phyloP scores from a whole-genome alignment of 2,329 filamentous ascomycete genomes.

The Clarireedia monteithiana region DNA sequence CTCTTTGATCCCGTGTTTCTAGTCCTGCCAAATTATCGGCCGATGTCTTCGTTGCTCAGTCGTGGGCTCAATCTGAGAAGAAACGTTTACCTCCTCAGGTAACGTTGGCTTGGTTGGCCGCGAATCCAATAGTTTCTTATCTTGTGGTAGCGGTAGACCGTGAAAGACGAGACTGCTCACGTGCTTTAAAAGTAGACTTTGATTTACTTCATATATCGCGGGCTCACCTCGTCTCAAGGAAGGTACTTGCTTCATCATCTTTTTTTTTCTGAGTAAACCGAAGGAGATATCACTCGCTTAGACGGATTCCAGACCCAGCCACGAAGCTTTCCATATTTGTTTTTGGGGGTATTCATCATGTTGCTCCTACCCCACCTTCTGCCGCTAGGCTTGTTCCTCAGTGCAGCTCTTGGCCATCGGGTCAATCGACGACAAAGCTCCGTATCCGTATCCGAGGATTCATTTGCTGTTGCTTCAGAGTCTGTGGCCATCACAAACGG shows the following conservation, averaged over 20 bases:
- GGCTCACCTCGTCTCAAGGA: not conserved
- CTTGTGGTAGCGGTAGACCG: not conserved
- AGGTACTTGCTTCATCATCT: not conserved
- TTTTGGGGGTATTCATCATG: not conserved
- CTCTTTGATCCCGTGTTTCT: not conserved
- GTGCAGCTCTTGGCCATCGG: slow-evolving; percentile 8
- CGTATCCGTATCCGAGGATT: not conserved
- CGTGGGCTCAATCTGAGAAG: not conserved
- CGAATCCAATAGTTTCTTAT: slow-evolving; percentile 2
- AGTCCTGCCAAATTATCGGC: not conserved
- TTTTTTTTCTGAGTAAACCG: not conserved
- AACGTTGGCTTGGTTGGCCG: slow-evolving; percentile 1
- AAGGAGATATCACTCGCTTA: not conserved
- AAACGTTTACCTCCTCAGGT: not conserved
- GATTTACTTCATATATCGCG: slow-evolving; percentile 4
- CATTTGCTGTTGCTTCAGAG: not conserved
- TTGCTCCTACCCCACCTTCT: slow-evolving; percentile 3
- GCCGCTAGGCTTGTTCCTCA: not conserved
- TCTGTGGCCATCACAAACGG: slow-evolving; percentile 1
- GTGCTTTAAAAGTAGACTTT: not conserved
- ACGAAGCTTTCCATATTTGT: not conserved
- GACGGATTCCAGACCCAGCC: not conserved
- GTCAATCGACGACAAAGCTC: not conserved
- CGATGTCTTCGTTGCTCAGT: not conserved
- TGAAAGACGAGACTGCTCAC: not conserved